Percentiles rank a stretch among this genome's conserved stretches.
phyloP scores from a whole-genome alignment of 768 basidiomycete genomes.

The Lentinus brumalis region DNA sequence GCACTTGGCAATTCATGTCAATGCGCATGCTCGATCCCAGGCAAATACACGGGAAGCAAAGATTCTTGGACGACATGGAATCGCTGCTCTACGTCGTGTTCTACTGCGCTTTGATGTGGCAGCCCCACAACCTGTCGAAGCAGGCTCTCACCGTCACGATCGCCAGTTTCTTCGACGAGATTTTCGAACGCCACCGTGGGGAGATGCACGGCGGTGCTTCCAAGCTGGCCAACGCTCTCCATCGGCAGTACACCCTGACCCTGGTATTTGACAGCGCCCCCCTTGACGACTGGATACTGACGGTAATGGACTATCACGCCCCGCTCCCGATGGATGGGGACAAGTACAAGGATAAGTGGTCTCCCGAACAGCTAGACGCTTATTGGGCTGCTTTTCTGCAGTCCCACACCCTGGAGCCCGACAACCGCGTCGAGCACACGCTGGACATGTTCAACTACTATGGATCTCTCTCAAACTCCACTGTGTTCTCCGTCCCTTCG shows the following conservation, averaged over 20 bases:
- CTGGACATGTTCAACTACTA: background rate
- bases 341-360: background rate
- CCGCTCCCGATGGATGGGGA: background rate
- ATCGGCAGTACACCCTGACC: background rate
- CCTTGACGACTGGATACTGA: background rate
- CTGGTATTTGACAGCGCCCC: background rate
- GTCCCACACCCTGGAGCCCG: background rate
- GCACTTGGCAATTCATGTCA: too few relatives aligned
- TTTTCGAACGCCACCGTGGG: background rate
- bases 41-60: background rate
- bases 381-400: constrained; percentile 3
- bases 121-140: background rate
- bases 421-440: constrained; percentile 3
- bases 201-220: background rate
- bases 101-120: background rate
- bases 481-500: too few relatives aligned
- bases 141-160: background rate
- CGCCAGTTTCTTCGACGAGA: background rate
- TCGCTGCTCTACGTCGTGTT: background rate
- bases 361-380: background rate
- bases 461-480: too few relatives aligned
- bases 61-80: background rate
- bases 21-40: too few relatives aligned
- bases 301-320: background rate
- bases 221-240: background rate